Conservation (phyloP, 768 basidiomycete genomes). For the Lentinula aciculospora region DNA sequence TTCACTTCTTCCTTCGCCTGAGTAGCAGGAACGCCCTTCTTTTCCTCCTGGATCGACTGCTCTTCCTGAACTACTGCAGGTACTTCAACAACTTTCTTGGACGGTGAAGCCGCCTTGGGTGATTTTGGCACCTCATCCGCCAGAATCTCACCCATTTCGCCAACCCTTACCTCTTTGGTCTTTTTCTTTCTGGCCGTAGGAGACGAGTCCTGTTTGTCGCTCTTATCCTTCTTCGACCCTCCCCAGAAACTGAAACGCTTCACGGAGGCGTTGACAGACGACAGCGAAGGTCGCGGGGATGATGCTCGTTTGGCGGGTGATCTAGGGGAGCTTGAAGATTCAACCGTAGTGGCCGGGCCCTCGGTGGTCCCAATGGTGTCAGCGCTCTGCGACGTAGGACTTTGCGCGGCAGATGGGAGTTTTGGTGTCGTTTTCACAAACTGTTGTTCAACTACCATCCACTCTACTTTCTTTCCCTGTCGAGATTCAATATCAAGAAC, state of each 20-base stretch:
- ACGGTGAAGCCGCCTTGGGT: conserved; percentile 10
- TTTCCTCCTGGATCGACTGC: neutral
- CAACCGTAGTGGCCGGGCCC: neutral
- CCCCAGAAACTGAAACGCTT: conserved; percentile 66
- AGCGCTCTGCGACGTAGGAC: neutral
- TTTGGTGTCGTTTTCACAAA: conserved; percentile 35
- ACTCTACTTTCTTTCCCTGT: conserved; percentile 41
- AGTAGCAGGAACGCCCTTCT: neutral
- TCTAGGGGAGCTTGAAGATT: neutral
- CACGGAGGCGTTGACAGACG: conserved; percentile 32
- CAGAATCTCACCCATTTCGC: conserved; percentile 70
- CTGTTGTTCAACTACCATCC: conserved; percentile 67
- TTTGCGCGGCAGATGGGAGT: conserved; percentile 12
- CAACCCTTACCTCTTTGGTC: conserved; percentile 29
- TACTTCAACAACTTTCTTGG: conserved; percentile 13
- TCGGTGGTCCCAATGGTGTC: neutral
- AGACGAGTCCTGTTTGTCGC: conserved; percentile 14
- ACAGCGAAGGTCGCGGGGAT: conserved; percentile 40
- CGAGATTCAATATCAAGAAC: conserved; percentile 18
- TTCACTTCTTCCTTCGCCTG: neutral
- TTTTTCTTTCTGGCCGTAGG: conserved; percentile 26
- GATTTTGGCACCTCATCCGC: conserved; percentile 38
- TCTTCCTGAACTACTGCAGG: conserved; percentile 7
- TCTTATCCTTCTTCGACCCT: conserved; percentile 20
- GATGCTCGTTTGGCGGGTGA: conserved; percentile 23